Percentiles rank a stretch among this genome's conserved stretches.
Evolutionary conservation across 495 filamentous ascomycete genomes (phyloP).

Genomic region (Arthonia radiata): DNA sequence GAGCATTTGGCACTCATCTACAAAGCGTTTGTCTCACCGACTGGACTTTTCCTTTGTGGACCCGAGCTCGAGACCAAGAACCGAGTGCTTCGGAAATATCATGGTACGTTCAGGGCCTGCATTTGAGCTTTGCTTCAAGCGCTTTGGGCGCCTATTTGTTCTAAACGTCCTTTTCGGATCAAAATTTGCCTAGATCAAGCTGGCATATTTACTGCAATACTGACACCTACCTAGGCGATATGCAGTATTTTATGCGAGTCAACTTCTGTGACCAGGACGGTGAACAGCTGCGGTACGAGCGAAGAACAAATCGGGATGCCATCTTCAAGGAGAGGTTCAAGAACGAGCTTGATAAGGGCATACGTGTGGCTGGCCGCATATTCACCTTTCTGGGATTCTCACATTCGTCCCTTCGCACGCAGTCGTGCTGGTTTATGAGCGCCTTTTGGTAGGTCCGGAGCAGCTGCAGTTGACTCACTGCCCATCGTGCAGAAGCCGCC

Average conservation of each 20-base stretch:
- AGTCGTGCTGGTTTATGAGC: conserved; percentile 51
- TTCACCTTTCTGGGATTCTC: conserved; percentile 62
- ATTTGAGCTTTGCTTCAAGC: no score
- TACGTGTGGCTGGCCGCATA: conserved; percentile 34
- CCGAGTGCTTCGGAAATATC: conserved; percentile 48
- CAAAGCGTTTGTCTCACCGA: conserved; percentile 39
- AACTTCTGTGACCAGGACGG: conserved; percentile 52
- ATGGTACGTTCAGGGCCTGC: no score
- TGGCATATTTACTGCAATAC: no score
- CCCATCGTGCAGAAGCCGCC: no score
- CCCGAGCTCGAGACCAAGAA: conserved; percentile 49
- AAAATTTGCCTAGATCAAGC: no score
- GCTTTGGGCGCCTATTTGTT: no score
- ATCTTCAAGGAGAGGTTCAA: conserved; percentile 35
- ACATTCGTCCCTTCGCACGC: conserved; percentile 45
- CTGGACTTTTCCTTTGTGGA: conserved; percentile 40
- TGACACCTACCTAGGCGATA: conserved; percentile 29
- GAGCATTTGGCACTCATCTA: conserved; percentile 23
- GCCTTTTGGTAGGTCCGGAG: no score
- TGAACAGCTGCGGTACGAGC: conserved; percentile 30
- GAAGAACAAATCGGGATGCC: conserved; percentile 22
- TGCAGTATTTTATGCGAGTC: conserved; percentile 43
- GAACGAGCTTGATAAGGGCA: conserved; percentile 23
- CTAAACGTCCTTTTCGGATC: no score
- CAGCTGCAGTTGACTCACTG: no score